Evolutionary conservation across 2,329 filamentous ascomycete genomes (phyloP), one percentile per base, ranked within the genome.

Genomic region (Aspergillus hortae): DNA sequence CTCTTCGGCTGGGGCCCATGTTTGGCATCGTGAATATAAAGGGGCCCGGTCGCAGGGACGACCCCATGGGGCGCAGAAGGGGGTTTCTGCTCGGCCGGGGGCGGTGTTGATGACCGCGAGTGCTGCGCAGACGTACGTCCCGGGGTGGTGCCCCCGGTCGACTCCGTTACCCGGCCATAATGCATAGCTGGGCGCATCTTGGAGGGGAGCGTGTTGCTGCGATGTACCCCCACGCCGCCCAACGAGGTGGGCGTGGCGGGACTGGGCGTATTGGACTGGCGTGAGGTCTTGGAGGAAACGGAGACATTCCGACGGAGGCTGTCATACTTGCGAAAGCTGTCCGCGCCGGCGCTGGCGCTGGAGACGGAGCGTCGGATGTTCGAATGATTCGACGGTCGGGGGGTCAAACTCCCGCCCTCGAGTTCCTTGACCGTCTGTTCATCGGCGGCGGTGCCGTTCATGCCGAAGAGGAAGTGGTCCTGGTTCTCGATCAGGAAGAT

Each of bases 401-500:
- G 58, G 61, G 68, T 74, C 71, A 61, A 70, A 3, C 87, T 87
- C 52, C 88, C 89, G 51, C 88, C 89, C 65, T 92, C 86, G 35
- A 86, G 78, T 55, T 85, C 83, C 63, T 83, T 81, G 46, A 84
- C 78, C 6, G 83, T 85, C 55, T 84, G 86, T 67, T 95, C 90
- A 67, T 96, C 92, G n/a, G 92, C 89, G n/a, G 85, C 92, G n/a
- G 92, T 96, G 42, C 94, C 94, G 67, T 91, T 90, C 94, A 99
- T 99, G 50, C 94, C 94, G 58, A 99, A 95, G 59, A 99, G 77
- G 78, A 99, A 99, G 71, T 96, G 90, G 66, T 99, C 94, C 70
- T 99, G 94, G 64, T 99, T 96, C 67, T 97, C 92, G 60, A 99
- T 99, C 61, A 99, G 76, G 71, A 99, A 99, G 46, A 99, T 96